Percentiles rank a stretch among this genome's conserved stretches.
phyloP scores from a whole-genome alignment of 176 grass and related monocot genomes.

The Ensete glaucum region DNA sequence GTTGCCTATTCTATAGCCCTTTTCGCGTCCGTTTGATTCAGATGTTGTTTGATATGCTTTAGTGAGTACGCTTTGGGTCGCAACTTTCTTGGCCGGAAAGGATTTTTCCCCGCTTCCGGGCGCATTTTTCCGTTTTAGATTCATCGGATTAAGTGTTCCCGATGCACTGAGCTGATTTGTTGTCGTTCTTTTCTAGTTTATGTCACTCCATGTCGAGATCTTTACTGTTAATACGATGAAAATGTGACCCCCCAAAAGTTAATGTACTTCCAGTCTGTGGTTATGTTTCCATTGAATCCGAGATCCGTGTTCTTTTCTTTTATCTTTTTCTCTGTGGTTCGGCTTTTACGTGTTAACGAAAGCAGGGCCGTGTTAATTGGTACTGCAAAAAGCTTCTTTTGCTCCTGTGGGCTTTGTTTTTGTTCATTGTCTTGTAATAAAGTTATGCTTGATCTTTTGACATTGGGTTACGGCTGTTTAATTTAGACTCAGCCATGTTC shows the following conservation, averaged over 20 bases:
- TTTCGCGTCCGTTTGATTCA: neutral
- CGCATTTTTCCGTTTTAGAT: neutral
- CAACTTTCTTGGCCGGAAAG: no score
- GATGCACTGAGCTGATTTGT: neutral
- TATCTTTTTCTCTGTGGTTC: no score
- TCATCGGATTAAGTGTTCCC: neutral
- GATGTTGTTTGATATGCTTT: neutral
- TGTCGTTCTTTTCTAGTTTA: neutral
- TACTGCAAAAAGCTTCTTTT: neutral
- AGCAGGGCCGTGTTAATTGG: neutral
- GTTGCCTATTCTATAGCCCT: neutral
- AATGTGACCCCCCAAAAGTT: neutral
- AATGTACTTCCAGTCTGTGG: neutral
- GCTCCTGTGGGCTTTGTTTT: no score
- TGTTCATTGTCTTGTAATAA: no score
- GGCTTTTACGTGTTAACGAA: neutral
- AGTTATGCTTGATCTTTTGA: no score
- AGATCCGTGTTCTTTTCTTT: no score
- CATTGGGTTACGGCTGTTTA: no score
- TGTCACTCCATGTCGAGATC: neutral
- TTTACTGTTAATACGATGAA: neutral
- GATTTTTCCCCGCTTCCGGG: neutral
- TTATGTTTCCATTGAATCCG: neutral
- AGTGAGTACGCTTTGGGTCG: neutral
- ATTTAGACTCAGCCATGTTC: neutral